A percentile compares a stretch with the other conserved stretches of the same genome.
Evolutionary conservation across 2,329 filamentous ascomycete genomes (phyloP).

Genomic region (Penicillium sp.): DNA sequence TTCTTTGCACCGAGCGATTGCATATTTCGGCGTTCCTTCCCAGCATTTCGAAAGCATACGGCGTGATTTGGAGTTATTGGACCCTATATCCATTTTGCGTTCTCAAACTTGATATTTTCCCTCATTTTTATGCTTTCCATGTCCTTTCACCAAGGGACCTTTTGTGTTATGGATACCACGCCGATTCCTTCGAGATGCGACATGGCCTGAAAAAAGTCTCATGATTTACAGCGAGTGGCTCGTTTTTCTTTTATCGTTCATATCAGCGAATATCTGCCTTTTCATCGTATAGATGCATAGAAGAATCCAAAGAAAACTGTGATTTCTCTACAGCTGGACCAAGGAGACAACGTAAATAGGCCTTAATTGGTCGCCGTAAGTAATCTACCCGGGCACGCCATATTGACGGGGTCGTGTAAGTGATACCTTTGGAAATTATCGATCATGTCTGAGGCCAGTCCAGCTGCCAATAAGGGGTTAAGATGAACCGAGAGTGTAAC

Average conservation of each 20-base stretch:
- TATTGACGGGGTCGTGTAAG: too few relatives aligned
- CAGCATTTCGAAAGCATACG: conserved; percentile 22
- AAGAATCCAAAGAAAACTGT: conserved; percentile 8
- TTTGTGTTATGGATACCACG: conserved; percentile 6
- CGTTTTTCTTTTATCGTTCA: neutral
- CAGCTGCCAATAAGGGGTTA: too few relatives aligned
- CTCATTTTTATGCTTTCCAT: neutral
- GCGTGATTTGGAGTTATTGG: conserved; percentile 23
- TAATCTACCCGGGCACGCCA: too few relatives aligned
- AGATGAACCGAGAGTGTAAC: too few relatives aligned
- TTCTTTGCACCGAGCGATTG: conserved; percentile 29
- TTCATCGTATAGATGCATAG: conserved; percentile 13
- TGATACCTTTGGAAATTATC: too few relatives aligned
- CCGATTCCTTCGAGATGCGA: conserved; percentile 3
- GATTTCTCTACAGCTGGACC: neutral
- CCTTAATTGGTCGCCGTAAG: too few relatives aligned
- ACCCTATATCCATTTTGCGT: neutral
- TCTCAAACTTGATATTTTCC: neutral
- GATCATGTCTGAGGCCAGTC: too few relatives aligned
- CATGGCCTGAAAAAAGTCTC: conserved; percentile 13
- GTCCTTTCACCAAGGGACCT: neutral
- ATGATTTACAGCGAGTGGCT: conserved; percentile 9
- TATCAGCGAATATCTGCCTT: conserved; percentile 11
- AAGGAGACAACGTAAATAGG: too few relatives aligned
- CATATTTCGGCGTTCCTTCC: conserved; percentile 30